Percentiles rank a stretch among this genome's conserved stretches.
Evolutionary conservation across 202 grass and related monocot genomes (phyloP).

Genomic region (Setaria viridis): DNA sequence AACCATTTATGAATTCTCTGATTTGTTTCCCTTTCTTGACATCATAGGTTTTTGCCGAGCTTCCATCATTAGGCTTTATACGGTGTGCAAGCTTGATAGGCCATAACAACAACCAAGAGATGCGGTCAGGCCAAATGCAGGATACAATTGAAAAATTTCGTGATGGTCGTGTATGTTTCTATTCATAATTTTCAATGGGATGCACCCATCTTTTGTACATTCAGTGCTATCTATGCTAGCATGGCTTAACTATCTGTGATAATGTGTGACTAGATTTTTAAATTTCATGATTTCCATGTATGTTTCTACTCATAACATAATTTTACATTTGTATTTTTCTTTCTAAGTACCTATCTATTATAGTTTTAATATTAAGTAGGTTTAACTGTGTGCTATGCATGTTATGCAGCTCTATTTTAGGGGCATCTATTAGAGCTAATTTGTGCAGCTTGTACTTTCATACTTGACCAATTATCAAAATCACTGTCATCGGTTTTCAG

Average conservation of each 20-base stretch:
- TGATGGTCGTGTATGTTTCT: conserved; percentile 89
- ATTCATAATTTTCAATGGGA: conserved; percentile 15
- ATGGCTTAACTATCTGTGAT: conserved; percentile 34
- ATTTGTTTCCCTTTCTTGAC: conserved; percentile 27
- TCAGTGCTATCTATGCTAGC: conserved; percentile 38
- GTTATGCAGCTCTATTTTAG: conserved; percentile 25
- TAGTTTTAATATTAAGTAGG: conserved; percentile 29
- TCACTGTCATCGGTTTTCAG: conserved; percentile 56
- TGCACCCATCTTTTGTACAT: conserved; percentile 11
- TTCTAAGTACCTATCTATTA: conserved; percentile 21
- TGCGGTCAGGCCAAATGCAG: conserved; percentile 97
- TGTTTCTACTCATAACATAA: conserved; percentile 23
- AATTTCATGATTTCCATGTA: conserved; percentile 6
- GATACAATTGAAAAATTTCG: conserved; percentile 96
- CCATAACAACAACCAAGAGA: conserved; percentile 99
- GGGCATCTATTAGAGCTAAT: conserved; percentile 30
- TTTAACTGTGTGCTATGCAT: conserved; percentile 28
- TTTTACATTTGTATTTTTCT: neutral
- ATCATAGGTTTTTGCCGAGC: conserved; percentile 82
- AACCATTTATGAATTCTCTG: conserved; percentile 34
- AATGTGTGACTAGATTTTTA: conserved; percentile 8
- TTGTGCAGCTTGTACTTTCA: conserved; percentile 9
- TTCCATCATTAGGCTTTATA: conserved; percentile 92
- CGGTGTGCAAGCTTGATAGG: conserved; percentile 96
- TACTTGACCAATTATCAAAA: conserved; percentile 19